Base-by-base conservation (phyloP, 2,329 filamentous ascomycete genomes). In the Gliomastix tumulicola region DNA sequence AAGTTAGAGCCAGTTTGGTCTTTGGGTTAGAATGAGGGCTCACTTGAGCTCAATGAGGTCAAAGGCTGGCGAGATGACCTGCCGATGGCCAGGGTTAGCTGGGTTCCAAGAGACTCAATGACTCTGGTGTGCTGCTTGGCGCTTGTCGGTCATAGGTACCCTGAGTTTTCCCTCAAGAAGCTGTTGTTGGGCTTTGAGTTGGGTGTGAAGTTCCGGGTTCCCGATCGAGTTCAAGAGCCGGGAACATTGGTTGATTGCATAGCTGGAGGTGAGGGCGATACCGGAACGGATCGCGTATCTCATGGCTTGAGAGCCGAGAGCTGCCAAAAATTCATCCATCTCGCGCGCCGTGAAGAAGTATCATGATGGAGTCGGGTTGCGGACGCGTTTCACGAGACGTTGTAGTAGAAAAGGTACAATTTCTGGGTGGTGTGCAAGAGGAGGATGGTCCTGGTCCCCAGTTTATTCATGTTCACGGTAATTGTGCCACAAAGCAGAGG, bases 241-340 rank as follows among this genome's bases (percentile, higher is more conserved):
- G 2, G 82, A 79, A 39, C 84, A 88, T 59, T 95, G 88, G 40
- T 77, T 77, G 44, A 95, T 71, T n/a, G 88, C 86, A 63, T 88
- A 94, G 27, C 74, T 79, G 36, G 87, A 88, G 3, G 89, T 95
- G 46, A 95, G 74, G 34, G 84, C 79, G 46, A 97, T 82, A 34
- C 88, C 88, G 15, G 88, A 89, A 34, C 85, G 73, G 50, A 96
- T 89, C 55, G 88, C 88, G 74, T 92, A 94, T 64, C 88, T 94
- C 74, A 94, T 82, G 34, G 87, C 86, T 64, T 94, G 87, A 34
- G 67, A 59, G 43, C 73, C 73, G 40, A 79, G 55, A 31, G 62
- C 59, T 34, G 67, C 52, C 39, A 79, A 60, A 43, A 79, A 68
- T 37, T 69, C 69, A 56, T 94, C 88, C 88, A 94, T 94, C 25